Evolutionary conservation across 257 asterid species (phyloP), one percentile per base, ranked within the genome.

Genomic region (Ajuga chamaepitys): DNA sequence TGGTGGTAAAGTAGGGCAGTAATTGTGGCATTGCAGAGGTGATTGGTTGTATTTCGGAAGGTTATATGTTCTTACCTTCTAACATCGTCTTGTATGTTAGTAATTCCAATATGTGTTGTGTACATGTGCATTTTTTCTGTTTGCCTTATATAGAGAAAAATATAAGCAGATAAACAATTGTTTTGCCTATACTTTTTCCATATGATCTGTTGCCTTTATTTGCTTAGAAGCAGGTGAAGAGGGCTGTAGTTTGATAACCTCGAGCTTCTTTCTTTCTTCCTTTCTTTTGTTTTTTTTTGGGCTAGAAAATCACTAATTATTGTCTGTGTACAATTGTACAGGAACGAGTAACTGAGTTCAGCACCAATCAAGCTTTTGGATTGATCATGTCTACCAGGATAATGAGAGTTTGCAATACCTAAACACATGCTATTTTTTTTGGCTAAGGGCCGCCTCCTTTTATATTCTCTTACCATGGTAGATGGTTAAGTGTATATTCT

Each of bases 311-410:
- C 26, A 52, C 7, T 0, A 16, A 17, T 30, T 11, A 14, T 54
- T 21, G 24, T 40, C 10, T 34, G 12, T 10, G 25, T 68, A 44
- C 37, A 42, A 35, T 48, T 44, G 51, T 66, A 54, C 82, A 77
- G 82, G 79, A 46, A 62, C 21, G 68, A 20, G 22, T 50, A 60
- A 46, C 58, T 24, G 52, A 57, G 18, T 25, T 25, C 40, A 30
- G 3, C n/a, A 48, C 35, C 40, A 34, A n/a, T 28, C 56, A 28
- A n/a, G 64, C 62, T 35, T 34, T 16, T 32, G 67, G 51, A 50
- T 28, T 6, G 21, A 7, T 47, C 25, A 50, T 61, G 10, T 61
- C 28, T 34, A 17, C 46, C 24, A 12, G 53, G 17, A 58, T 18
- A n/a, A 18, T 56, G 46, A 3, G 9, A 8, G 32, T n/a, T 55